Evolutionary conservation across 129 eudicot genomes (phyloP), one percentile per base, ranked within the genome.

Genomic region (Flaveria linearis): DNA sequence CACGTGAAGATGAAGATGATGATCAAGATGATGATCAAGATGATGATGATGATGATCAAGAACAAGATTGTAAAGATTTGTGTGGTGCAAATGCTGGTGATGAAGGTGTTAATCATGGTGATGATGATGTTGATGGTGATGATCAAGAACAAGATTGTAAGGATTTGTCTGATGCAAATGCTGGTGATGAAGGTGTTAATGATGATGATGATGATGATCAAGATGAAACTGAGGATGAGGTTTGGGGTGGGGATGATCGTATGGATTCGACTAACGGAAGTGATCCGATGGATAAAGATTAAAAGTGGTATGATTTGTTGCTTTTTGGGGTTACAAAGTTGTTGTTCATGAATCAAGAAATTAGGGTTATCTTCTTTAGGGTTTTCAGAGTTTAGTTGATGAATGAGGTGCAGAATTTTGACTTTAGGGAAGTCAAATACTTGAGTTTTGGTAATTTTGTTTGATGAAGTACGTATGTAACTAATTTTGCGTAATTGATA

Each of bases 391-490:
- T 74, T 46, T 18, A 47, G 52, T 50, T 65, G 36, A 50, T 20
- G 46, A 4, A 9, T 45, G 50, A 10, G 41, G 43, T 15, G 16
- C 28, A 65, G 52, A 76, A 50, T 7, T 76, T 76, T 76, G 80
- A 67, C 72, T 76, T 76, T 51, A 49, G 73, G 5, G 46, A 61
- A 62, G 79, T 75, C 71, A 62, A 75, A 46, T n/a, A 9, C 33
- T 75, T 62, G 18, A 62, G 46, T 75, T 62, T 28, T 65, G 72
- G 22, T 51, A 22, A 33, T 22, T 13, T 0, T 64, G 52, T 12
- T 47, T 63, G 51, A 45, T 45, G 41, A 5, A 36, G 41, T 0
- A 30, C 5, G 36, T 36, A 46, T 25, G 62, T 63, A 33, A 55
- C 6, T 43, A 16, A 8, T 42, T 62, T 52, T 28, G 16, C 49